These are phyloP conservation scores for Flaveria linearis DNA, from an alignment of 129 eudicot genomes.

Conservation along the genomic window DNA sequence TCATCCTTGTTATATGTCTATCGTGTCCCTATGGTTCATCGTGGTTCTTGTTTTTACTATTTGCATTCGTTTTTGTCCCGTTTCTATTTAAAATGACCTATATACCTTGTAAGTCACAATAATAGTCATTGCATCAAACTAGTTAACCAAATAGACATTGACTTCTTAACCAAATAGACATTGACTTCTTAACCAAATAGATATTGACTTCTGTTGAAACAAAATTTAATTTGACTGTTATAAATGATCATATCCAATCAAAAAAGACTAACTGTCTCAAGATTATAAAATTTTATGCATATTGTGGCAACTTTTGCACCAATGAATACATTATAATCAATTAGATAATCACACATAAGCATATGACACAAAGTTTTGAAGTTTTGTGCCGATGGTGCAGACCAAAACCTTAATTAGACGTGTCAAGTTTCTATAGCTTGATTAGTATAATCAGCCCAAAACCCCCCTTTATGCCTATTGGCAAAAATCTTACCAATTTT, in stretches of 20 bases:
- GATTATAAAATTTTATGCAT: background rate
- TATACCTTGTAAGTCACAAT: background rate
- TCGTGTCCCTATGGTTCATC: too few relatives aligned
- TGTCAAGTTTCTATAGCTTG: too few relatives aligned
- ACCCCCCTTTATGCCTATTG: background rate
- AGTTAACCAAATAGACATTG: background rate
- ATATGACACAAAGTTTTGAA: background rate
- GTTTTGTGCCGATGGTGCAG: background rate
- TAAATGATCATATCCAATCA: background rate
- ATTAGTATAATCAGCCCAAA: background rate
- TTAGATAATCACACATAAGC: background rate
- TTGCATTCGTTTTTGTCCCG: too few relatives aligned
- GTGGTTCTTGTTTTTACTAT: too few relatives aligned
- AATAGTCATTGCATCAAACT: background rate
- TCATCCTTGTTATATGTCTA: background rate
- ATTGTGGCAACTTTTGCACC: background rate
- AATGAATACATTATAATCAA: background rate
- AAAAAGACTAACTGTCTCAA: background rate
- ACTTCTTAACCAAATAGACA: background rate
- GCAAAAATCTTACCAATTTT: background rate
- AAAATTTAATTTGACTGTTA: background rate
- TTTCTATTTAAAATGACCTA: too few relatives aligned
- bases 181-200: too few relatives aligned
- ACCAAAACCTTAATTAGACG: too few relatives aligned
- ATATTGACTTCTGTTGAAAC: background rate